A percentile compares a stretch with the other conserved stretches of the same genome.
Conservation (phyloP, 192 early-diverging fungal species). For the Kickxella alabastrina region DNA sequence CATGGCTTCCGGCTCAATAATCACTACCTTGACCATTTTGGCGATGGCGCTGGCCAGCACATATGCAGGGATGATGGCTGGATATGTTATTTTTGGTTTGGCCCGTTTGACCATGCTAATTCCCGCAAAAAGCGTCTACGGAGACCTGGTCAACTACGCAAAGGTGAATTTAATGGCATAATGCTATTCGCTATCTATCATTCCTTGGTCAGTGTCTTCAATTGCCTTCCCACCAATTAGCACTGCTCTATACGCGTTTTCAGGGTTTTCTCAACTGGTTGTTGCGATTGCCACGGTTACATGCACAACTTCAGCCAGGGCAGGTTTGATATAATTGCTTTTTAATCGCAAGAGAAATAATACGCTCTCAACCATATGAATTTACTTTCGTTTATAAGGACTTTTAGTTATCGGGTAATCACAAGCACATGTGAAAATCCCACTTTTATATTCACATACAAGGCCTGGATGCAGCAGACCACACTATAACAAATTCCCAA, state of each 20-base stretch:
- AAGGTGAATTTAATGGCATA: slow-evolving; percentile 20
- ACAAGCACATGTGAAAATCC: too few relatives aligned
- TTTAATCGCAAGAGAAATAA: too few relatives aligned
- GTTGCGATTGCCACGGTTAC: slow-evolving; percentile 3
- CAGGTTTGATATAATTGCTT: too few relatives aligned
- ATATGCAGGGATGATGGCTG: slow-evolving; percentile 28
- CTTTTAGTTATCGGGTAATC: too few relatives aligned
- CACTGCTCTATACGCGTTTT: slow-evolving; percentile 15
- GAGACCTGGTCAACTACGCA: slow-evolving; percentile 29
- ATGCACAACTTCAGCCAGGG: too few relatives aligned
- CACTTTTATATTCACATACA: too few relatives aligned
- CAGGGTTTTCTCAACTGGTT: slow-evolving; percentile 17
- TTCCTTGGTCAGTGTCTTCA: slow-evolving; percentile 21
- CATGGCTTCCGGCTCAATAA: slow-evolving; percentile 20
- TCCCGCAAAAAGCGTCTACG: slow-evolving; percentile 29
- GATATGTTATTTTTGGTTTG: slow-evolving; percentile 17
- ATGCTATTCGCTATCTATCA: slow-evolving; percentile 15
- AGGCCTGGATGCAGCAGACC: too few relatives aligned
- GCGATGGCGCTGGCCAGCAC: slow-evolving; percentile 18
- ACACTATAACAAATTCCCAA: too few relatives aligned
- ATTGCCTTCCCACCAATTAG: slow-evolving; percentile 27
- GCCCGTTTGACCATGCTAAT: slow-evolving; percentile 21
- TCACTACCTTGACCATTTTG: slow-evolving; percentile 6
- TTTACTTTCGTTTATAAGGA: too few relatives aligned
- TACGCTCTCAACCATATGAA: too few relatives aligned